These are phyloP conservation scores for Leccinum aurantiacum DNA, from an alignment of 768 basidiomycete genomes.

Conservation along the genomic window DNA sequence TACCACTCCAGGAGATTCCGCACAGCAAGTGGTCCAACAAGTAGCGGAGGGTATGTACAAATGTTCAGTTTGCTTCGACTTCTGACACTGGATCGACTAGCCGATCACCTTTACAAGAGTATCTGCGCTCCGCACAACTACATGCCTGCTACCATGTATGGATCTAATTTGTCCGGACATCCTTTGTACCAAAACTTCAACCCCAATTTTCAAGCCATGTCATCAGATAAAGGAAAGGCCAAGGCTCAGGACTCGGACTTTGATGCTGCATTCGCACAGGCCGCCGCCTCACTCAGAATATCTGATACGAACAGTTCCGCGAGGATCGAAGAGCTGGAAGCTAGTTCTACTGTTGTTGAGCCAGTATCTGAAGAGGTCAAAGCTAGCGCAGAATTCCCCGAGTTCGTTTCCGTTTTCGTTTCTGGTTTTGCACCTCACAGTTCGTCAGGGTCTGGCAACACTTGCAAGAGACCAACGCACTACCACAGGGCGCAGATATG, in stretches of 20 bases:
- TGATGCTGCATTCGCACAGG: constrained; percentile 80
- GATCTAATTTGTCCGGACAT: constrained; percentile 34
- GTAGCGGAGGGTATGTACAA: constrained; percentile 25
- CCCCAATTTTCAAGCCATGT: constrained; percentile 21
- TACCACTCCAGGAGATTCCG: constrained; percentile 24
- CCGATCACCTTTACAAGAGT: constrained; percentile 41
- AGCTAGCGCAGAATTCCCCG: constrained; percentile 47
- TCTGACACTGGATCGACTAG: constrained; percentile 18
- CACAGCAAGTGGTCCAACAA: constrained; percentile 34
- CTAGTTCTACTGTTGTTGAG: constrained; percentile 40
- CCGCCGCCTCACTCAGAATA: constrained; percentile 50
- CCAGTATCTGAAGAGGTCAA: constrained; percentile 36
- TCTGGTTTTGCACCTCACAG: constrained; percentile 1
- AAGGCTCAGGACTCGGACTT: constrained; percentile 78
- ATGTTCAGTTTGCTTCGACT: neutral
- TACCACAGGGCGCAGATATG: constrained; percentile 61
- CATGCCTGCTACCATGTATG: constrained; percentile 34
- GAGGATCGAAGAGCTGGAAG: constrained; percentile 55
- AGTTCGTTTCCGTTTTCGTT: constrained; percentile 39
- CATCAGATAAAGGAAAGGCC: constrained; percentile 65
- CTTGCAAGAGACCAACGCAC: constrained; percentile 55
- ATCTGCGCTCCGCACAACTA: constrained; percentile 37
- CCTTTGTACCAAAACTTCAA: constrained; percentile 35
- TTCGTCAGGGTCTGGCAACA: constrained; percentile 59
- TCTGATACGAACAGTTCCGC: constrained; percentile 41